Evolutionary conservation across 2,329 filamentous ascomycete species (phyloP), one percentile per base, ranked within the genome.

Genomic region (Neonectria punicea): DNA sequence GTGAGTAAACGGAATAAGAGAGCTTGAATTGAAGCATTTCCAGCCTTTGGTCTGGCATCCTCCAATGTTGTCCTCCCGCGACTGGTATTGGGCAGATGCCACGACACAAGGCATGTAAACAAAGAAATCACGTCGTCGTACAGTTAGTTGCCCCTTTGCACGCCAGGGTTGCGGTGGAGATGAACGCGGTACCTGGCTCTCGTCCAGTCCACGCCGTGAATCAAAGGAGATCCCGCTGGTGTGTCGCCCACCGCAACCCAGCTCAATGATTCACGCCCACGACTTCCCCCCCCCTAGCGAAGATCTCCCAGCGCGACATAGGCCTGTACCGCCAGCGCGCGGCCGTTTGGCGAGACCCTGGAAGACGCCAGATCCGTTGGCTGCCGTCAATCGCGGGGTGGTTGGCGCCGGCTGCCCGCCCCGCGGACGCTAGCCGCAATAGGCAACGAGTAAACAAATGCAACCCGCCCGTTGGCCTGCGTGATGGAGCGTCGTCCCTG

Each of bases 391-490:
- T 73, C 72, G 73, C 66, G 66, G 68, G 65, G 66, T 57, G 62
- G 63, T 69, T 69, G 73, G 70, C 67, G 70, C 70, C 68, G 62
- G 62, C 39, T 34, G 55, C 60, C 67, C 62, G 65, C 69, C 61
- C 56, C 43, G 56, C 53, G 60, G 63, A 53, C 75, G 71, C 83
- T 81, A 84, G 55, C 78, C 77, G 6, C 6, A 68, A 78, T 70
- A 71, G 81, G 83, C 71, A 83, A 79, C 75, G 76, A 77, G 81
- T 84, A 85, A 85, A 85, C 81, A 84, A 78, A 73, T 59, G 63
- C 54, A 20, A 30, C 61, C 54, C 7, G 41, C 22, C 44, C 44
- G 56, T 20, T 44, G 64, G 65, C 53, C 59, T 65, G 64, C 65
- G 62, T 64, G 54, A 39, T 39, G 36, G 36, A 10, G 25, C 25